Base-by-base conservation (phyloP, 306 rosid genomes). In the Canavalia ensiformis region DNA sequence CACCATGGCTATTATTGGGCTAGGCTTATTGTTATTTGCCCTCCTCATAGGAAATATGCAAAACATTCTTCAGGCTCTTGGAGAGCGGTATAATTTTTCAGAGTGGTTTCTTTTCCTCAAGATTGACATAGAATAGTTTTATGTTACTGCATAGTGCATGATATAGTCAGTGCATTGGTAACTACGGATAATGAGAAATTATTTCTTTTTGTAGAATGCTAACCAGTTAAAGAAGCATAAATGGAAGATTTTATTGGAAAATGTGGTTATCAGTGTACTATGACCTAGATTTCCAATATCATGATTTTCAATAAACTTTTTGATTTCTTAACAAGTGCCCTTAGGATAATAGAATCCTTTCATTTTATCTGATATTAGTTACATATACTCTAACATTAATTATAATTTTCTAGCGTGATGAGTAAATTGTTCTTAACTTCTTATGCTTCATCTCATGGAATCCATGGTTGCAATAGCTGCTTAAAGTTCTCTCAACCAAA, bases 21-120 rank as follows among this genome's bases (percentile, higher is more conserved):
- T 88, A 8, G 94, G 94, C 25, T 88, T 90, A 54, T 85, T 90
- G 83, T 90, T 87, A 57, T 88, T 90, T 37, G 92, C 94, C 78
- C 86, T 88, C 49, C 92, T 90, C 78, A 87, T 90, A 13, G 92
- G 94, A 75, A 85, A 90, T 41, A 88, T 90, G 89, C 94, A 90
- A 84, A 86, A 87, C 85, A 88, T 88, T 78, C 92, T 90, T 75
- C 94, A 87, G 84, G 88, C 88, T 67, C 94, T 90, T 55, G 94
- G 87, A 45, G 76, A 45, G 81, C 78, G 92, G 94, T 90, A 83
- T 45, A 10, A 31, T 37, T 57, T 68, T 47, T 76, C 18, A 8
- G n/a, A 44, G 39, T 28, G 39, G 30, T 49, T 68, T 45, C 28
- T 68, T 37, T 42, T 3, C 41, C 33, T 57, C 0, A 10, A 4